Percentiles rank a stretch among this genome's conserved stretches.
These are phyloP conservation scores for Rachicladosporium sp. DNA, from an alignment of 2,329 filamentous ascomycete species.

Conservation along the genomic window DNA sequence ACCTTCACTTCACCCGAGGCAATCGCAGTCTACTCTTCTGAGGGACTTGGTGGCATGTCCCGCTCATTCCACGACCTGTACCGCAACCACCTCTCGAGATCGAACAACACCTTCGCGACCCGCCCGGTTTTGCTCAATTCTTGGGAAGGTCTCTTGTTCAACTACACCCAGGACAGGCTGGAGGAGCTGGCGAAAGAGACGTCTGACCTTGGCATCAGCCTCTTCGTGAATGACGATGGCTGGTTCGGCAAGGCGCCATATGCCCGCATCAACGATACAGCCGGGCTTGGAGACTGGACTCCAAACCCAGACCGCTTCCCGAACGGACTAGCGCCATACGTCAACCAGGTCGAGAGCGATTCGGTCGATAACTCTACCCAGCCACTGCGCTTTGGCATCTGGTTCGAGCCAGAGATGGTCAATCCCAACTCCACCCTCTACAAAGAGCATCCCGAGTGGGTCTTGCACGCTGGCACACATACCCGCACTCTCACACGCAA, in stretches of 20 bases:
- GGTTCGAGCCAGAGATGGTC: slow-evolving; percentile 59
- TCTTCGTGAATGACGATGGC: slow-evolving; percentile 55
- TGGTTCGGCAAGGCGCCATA: slow-evolving; percentile 52
- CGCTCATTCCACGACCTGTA: slow-evolving; percentile 50
- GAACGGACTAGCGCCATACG: slow-evolving; percentile 40
- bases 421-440: slow-evolving; percentile 51
- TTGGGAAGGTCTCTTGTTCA: slow-evolving; percentile 51
- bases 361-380: slow-evolving; percentile 35
- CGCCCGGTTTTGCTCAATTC: slow-evolving; percentile 50
- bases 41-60: slow-evolving; percentile 50
- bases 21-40: slow-evolving; percentile 47
- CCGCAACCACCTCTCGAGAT: slow-evolving; percentile 47
- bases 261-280: slow-evolving; percentile 44
- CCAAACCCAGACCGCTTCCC: slow-evolving; percentile 49
- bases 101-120: slow-evolving; percentile 40
- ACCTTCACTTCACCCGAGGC: slow-evolving; percentile 50
- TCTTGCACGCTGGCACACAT: slow-evolving; percentile 44
- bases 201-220: slow-evolving; percentile 46
- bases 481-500: slow-evolving; percentile 43
- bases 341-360: slow-evolving; percentile 37
- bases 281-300: slow-evolving; percentile 52
- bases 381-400: slow-evolving; percentile 49
- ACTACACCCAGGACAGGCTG: slow-evolving; percentile 46
- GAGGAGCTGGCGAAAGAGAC: slow-evolving; percentile 44
- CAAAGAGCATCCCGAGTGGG: slow-evolving; percentile 52